Conservation (phyloP, 2,329 filamentous ascomycete genomes). For the Lachnellula occidentalis region DNA sequence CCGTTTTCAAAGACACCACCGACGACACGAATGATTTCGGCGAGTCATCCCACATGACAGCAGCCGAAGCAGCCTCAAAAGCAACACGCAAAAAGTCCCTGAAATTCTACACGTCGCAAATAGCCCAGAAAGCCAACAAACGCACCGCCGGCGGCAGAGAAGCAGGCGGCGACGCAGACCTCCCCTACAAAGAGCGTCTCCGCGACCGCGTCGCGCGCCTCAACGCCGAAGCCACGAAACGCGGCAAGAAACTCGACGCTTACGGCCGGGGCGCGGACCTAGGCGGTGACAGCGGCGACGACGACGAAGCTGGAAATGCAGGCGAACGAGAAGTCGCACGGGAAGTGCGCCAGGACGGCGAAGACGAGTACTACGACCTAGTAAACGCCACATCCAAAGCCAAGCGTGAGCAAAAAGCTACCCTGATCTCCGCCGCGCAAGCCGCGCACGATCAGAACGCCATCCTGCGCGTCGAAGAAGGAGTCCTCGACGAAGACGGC, state of each 20-base stretch:
- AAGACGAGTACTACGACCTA: constrained; percentile 85
- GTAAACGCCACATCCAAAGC: constrained; percentile 63
- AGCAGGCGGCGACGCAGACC: constrained; percentile 72
- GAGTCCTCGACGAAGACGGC: constrained; percentile 67
- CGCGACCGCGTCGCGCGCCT: constrained; percentile 81
- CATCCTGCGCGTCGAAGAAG: constrained; percentile 46
- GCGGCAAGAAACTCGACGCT: constrained; percentile 62
- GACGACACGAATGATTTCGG: constrained; percentile 62
- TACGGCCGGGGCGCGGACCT: constrained; percentile 56
- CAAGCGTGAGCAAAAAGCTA: constrained; percentile 48
- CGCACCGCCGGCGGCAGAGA: constrained; percentile 68
- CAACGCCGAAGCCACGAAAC: constrained; percentile 80
- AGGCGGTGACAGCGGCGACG: constrained; percentile 50
- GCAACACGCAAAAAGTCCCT: constrained; percentile 84
- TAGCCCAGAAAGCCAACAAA: constrained; percentile 89
- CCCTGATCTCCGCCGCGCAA: constrained; percentile 51
- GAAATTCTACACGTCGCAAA: constrained; percentile 97
- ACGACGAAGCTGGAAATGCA: constrained; percentile 23
- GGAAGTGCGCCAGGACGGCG: constrained; percentile 38
- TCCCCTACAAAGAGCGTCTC: constrained; percentile 84
- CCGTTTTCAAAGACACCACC: constrained; percentile 37
- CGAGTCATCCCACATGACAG: constrained; percentile 71
- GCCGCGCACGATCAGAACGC: constrained; percentile 51
- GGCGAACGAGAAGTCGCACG: constrained; percentile 36
- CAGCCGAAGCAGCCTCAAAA: constrained; percentile 74